Evolutionary conservation across 2,329 filamentous ascomycete species (phyloP).

Genomic region (Cercospora brassicicola): DNA sequence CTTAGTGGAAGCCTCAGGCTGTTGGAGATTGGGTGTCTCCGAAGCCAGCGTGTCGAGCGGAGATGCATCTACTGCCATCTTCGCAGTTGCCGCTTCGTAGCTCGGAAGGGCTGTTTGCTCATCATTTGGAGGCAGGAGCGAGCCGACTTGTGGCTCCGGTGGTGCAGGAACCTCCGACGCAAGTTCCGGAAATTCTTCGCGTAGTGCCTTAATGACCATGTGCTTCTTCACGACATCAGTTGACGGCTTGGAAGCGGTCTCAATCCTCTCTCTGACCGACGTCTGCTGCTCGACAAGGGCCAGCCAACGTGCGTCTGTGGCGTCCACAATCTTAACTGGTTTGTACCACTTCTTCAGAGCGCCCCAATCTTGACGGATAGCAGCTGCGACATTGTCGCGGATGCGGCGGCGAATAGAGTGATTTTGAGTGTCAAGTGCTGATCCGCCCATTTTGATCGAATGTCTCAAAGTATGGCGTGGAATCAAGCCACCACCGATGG

Average conservation of each 20-base stretch:
- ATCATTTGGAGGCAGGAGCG: neutral
- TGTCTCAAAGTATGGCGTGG: neutral
- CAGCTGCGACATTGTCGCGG: constrained; percentile 7
- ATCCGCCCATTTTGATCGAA: neutral
- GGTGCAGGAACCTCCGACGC: constrained; percentile 3
- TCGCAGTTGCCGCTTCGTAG: neutral
- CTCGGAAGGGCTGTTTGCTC: neutral
- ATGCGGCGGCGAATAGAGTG: constrained; percentile 5
- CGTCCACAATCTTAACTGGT: neutral
- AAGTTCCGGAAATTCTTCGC: constrained; percentile 8
- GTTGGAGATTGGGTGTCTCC: neutral
- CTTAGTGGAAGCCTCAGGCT: neutral
- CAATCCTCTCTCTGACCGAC: constrained; percentile 6
- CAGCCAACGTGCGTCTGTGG: neutral
- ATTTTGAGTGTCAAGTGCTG: neutral
- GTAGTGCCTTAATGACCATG: constrained; percentile 4
- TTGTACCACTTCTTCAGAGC: constrained; percentile 6
- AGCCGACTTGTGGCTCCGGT: neutral
- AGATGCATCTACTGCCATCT: neutral
- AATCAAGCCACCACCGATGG: neutral
- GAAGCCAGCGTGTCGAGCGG: neutral
- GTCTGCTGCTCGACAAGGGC: constrained; percentile 6
- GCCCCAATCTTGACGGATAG: neutral
- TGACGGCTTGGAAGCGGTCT: neutral
- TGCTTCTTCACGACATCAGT: neutral